Conservation (phyloP, 169 alveolate species). For the Plasmodium vinckei region DNA sequence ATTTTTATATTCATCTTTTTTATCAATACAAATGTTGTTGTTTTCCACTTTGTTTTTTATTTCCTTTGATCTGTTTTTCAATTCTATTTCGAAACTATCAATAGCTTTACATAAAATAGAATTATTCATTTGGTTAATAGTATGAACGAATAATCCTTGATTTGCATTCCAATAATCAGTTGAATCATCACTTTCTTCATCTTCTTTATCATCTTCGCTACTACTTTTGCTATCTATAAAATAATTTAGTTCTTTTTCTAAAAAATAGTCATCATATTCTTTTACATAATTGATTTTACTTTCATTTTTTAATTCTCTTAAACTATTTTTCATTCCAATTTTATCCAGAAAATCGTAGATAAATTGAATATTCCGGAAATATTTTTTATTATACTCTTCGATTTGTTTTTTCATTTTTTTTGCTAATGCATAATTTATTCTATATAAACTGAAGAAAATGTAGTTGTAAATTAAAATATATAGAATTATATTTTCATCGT, state of each 20-base stretch:
- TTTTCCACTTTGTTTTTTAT: background rate
- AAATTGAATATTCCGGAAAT: constrained; percentile 61
- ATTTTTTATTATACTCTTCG: constrained; percentile 58
- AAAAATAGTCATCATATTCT: constrained; percentile 45
- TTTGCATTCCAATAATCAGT: constrained; percentile 40
- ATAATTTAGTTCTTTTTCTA: constrained; percentile 1
- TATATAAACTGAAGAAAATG: no score
- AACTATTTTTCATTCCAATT: constrained; percentile 66
- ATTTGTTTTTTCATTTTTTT: constrained; percentile 60
- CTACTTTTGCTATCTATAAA: background rate
- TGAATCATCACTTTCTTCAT: constrained; percentile 3
- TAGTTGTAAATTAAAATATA: no score
- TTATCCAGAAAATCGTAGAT: constrained; percentile 64
- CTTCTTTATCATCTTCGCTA: background rate
- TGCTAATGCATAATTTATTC: background rate
- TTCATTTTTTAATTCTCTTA: constrained; percentile 47
- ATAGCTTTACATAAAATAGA: constrained; percentile 61
- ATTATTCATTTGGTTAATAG: constrained; percentile 54
- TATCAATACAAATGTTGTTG: no score
- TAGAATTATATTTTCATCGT: background rate
- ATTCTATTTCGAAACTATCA: constrained; percentile 32
- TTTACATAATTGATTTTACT: constrained; percentile 65
- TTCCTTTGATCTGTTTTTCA: constrained; percentile 12
- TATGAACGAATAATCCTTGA: constrained; percentile 12
- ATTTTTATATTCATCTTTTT: no score